These are phyloP conservation scores for Leccinum longicurvipes DNA, from an alignment of 768 basidiomycete genomes.

Conservation along the genomic window DNA sequence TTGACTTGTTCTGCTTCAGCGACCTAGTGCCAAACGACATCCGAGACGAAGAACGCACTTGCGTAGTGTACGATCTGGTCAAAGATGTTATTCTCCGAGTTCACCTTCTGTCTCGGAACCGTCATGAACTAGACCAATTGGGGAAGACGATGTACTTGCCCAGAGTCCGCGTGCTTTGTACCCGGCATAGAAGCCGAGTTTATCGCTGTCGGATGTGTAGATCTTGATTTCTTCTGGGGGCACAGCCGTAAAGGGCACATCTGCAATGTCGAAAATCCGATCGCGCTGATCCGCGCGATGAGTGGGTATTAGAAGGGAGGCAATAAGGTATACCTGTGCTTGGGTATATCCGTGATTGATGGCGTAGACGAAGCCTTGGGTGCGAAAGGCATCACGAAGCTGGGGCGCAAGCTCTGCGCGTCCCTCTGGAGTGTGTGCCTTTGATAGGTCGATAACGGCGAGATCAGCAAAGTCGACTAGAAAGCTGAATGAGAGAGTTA, in stretches of 20 bases:
- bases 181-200: conserved; percentile 45
- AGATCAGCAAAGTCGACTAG: conserved; percentile 50
- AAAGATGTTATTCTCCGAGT: conserved; percentile 42
- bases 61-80: conserved; percentile 61
- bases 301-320: conserved; percentile 9
- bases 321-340: conserved; percentile 27
- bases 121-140: not conserved
- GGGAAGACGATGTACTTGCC: not conserved
- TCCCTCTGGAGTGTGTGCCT: conserved; percentile 38
- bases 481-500: conserved; percentile 23
- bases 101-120: conserved; percentile 43
- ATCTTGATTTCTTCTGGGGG: conserved; percentile 38
- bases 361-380: conserved; percentile 40
- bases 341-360: conserved; percentile 39
- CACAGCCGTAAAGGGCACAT: conserved; percentile 43
- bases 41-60: conserved; percentile 33
- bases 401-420: conserved; percentile 38
- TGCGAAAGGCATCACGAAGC: conserved; percentile 45
- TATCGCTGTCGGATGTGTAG: conserved; percentile 37
- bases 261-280: conserved; percentile 47
- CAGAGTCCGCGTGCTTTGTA: conserved; percentile 39
- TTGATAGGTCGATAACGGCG: conserved; percentile 48
- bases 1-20: conserved; percentile 37
- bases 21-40: too few species aligned
- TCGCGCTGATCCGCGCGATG: conserved; percentile 33